Evolutionary conservation across 2,329 filamentous ascomycete species (phyloP), one percentile per base, ranked within the genome.

Genomic region (Triangularia setosa): DNA sequence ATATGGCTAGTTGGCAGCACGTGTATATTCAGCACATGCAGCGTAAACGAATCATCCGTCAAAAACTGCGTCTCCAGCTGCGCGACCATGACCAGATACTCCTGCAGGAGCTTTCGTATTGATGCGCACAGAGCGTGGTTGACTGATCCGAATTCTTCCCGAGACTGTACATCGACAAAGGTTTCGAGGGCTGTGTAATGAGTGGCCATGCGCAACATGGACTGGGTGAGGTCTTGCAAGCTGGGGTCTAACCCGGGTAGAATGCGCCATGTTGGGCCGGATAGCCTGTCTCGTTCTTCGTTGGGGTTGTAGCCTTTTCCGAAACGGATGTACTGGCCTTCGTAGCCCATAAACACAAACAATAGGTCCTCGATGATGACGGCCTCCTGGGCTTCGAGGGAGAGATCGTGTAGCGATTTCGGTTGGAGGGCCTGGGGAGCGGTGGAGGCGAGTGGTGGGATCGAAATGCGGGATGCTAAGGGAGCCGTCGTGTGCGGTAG

Each of bases 81-180:
- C 18, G 93, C 93, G 72, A 98, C 87, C 77, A 99, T 86, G 62
- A 96, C 88, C 64, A 98, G 82, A 74, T 98, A 99, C 75, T 99
- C 95, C 65, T 97, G 95, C 27, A 99, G 79, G 54, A 96, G 83
- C 74, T 92, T 96, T 66, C 95, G 87, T 72, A 99, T 92, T 7
- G 94, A 91, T n/a, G 95, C 94, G 76, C 95, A 98, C 30, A 99
- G 81, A 0, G 95, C 93, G 78, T 99, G 95, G 74, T 96, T 98
- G 66, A 99, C 94, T 21, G 91, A 89, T 8, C 95, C 95, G 76
- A 94, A 97, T 74, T 97, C 92, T 60, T 95, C 92, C 52, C 92
- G 84, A 74, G 93, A 97, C 75, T 97, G 92, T 1, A 97, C 91
- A 73, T 99, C 94, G 58, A 98, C 89, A 76, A 97, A 98, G 3